Base-by-base conservation (phyloP, 169 alveolate genomes). In the Eimeria maxima region DNA sequence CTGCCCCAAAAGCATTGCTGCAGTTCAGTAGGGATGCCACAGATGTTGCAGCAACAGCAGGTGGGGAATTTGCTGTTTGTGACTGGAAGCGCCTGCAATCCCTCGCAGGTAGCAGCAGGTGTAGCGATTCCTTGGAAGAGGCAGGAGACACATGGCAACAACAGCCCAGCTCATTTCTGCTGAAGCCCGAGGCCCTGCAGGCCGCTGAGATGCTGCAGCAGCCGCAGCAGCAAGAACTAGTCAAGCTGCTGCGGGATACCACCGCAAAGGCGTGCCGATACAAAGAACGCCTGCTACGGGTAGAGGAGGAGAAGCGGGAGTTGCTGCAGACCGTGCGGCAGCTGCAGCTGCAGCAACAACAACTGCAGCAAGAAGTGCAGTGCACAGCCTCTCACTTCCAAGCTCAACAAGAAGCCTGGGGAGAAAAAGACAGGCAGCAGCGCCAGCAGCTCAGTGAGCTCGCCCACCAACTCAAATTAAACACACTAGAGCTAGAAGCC, bases 271-370 rank as follows among this genome's bases (percentile, higher is more conserved):
- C 91, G 3, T 4, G 50, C 55, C n/a, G 76, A 16, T 83, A 55
- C 55, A 33, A 53, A 29, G 33, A 55, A 42, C 71, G 91, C 38
- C 76, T 83, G 53, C 47, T 83, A 33, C 50, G 47, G n/a, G 91
- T 67, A 16, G 76, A 83, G 55, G 76, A 11, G 10, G 91, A 83
- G 76, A 83, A 83, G 42, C 45, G 60, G 2, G 91, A 83, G 76
- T 76, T 83, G 74, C 91, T 42, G 91, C 91, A 55, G 74, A 50
- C 53, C 4, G 53, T 83, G 24, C 45, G 27, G 47, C 67, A 83
- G 91, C 76, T 83, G 91, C 91, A 53, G 91, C 91, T 27, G 91
- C 91, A 83, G 71, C 91, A 83, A 55, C 91, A 83, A 76, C 71
- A 47, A 76, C 91, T 83, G 71, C 91, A 83, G 55, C 53, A 83